Percentiles rank a stretch among this genome's conserved stretches.
These are phyloP conservation scores for Drechslerella stenobrocha DNA, from an alignment of 2,329 filamentous ascomycete species.

Conservation along the genomic window DNA sequence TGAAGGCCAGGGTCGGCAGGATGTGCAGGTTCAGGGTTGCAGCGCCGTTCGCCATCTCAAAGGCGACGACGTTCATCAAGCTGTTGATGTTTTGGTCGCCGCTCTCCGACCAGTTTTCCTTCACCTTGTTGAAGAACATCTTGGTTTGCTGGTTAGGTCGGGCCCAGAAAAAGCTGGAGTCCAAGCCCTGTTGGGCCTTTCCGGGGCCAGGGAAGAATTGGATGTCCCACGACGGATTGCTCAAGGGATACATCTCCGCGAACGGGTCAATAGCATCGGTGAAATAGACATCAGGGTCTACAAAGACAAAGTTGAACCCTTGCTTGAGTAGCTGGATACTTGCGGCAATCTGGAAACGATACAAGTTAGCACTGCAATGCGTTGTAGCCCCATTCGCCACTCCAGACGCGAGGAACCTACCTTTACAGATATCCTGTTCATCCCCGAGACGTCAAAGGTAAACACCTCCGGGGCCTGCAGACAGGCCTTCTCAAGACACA, in stretches of 20 bases:
- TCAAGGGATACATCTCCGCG: slow-evolving; percentile 12
- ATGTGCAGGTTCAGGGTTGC: slow-evolving; percentile 28
- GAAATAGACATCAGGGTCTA: slow-evolving; percentile 46
- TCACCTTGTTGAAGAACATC: slow-evolving; percentile 34
- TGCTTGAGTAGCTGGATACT: slow-evolving; percentile 39
- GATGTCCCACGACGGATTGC: slow-evolving; percentile 29
- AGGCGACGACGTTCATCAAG: slow-evolving; percentile 42
- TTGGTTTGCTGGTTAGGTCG: slow-evolving; percentile 28
- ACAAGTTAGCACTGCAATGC: slow-evolving; percentile 21
- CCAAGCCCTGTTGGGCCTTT: slow-evolving; percentile 21
- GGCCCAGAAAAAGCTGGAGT: slow-evolving; percentile 37
- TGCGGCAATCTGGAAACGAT: slow-evolving; percentile 23
- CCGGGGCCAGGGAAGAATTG: slow-evolving; percentile 33
- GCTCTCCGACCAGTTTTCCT: slow-evolving; percentile 19
- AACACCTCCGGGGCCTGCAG: slow-evolving; percentile 38
- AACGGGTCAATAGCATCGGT: slow-evolving; percentile 30
- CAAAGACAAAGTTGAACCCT: slow-evolving; percentile 34
- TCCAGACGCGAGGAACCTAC: slow-evolving; percentile 5
- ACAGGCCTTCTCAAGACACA: slow-evolving; percentile 40
- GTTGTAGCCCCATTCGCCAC: slow-evolving; percentile 9
- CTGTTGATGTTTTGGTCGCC: slow-evolving; percentile 40
- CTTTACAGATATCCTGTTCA: slow-evolving; percentile 42
- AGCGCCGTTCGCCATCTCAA: slow-evolving; percentile 33
- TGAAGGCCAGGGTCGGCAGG: slow-evolving; percentile 12
- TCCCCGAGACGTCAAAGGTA: slow-evolving; percentile 39